Base-by-base conservation (phyloP, 768 basidiomycete species). In the Favolaschia claudopus region DNA sequence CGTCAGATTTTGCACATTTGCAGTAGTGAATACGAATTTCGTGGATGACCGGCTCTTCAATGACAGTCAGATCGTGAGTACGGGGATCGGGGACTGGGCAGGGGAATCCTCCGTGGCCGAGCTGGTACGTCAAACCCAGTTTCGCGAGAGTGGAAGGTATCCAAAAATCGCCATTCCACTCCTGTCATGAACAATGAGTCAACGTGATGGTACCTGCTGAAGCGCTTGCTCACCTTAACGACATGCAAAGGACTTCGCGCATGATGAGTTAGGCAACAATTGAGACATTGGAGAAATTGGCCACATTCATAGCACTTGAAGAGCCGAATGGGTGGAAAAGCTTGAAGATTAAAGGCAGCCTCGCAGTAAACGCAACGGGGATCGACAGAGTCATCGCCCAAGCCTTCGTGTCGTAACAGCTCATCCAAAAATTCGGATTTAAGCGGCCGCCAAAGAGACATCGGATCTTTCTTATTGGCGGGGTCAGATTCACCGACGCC, bases 21-120 rank as follows among this genome's bases (percentile, higher is more conserved):
- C 50, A 52, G 38, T 52, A 52, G 9, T n/a, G 20, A 7, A 52
- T 25, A 5, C 24, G 37, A 1, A 64, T 37, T 13, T 22, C 14
- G 32, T 67, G 63, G 37, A 69, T 40, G n/a, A 40, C 40, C 8
- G 24, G 38, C 28, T 5, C 20, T 15, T 52, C 37, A 27, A 52
- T 42, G 36, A 52, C 38, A 3, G 50, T 40, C 50, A 52, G 39
- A 12, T n/a, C 17, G 38, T 29, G 38, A 17, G 22, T 42, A n/a
- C 4, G 5, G 25, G 6, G 13, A 25, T 52, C 50, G 27, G 50
- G 50, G 25, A 25, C 25, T 5, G 38, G 24, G 37, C 50, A 52
- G 24, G 36, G 50, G 38, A 52, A 52, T 19, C 50, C 50, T 7
- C 50, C 38, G 50, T 52, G 50, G 4, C 50, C 50, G 36, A 52